Conservation (phyloP, 768 basidiomycete species). For the Pleurotus eryngii region DNA sequence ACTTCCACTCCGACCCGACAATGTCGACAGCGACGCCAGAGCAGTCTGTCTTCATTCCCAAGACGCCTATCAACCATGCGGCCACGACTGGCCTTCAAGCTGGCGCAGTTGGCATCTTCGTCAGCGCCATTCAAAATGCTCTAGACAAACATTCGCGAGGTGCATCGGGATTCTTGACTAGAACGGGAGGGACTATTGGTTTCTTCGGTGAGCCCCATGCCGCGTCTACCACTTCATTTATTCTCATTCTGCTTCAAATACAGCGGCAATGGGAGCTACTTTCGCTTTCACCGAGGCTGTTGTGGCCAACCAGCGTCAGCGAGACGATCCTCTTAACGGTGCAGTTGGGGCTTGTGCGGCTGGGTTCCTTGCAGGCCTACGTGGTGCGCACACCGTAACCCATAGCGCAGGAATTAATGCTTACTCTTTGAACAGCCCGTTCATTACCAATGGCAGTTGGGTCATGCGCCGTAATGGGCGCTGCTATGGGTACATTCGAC, state of each 20-base stretch:
- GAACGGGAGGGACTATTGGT: conserved; percentile 87
- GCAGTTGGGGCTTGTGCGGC: conserved; percentile 89
- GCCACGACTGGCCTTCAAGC: conserved; percentile 60
- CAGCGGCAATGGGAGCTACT: conserved; percentile 86
- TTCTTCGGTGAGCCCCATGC: conserved; percentile 69
- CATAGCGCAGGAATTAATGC: conserved; percentile 11
- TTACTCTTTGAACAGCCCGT: conserved; percentile 47
- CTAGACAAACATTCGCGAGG: conserved; percentile 73
- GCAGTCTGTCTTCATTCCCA: conserved; percentile 39
- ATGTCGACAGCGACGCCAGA: conserved; percentile 28
- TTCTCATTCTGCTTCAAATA: background rate
- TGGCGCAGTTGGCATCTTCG: conserved; percentile 61
- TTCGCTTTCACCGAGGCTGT: conserved; percentile 81
- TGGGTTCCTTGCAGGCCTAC: conserved; percentile 85
- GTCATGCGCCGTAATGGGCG: conserved; percentile 75
- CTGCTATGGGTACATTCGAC: conserved; percentile 77
- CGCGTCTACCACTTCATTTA: background rate
- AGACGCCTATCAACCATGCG: conserved; percentile 53
- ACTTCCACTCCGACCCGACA: conserved; percentile 15
- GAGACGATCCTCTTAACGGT: conserved; percentile 78
- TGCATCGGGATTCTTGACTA: conserved; percentile 81
- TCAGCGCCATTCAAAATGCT: conserved; percentile 75
- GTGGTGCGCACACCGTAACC: conserved; percentile 46
- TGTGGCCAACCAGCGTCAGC: conserved; percentile 78
- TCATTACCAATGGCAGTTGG: conserved; percentile 82